Evolutionary conservation across 768 basidiomycete species (phyloP), one percentile per base, ranked within the genome.

Genomic region (Hemileccinum rubropunctum): DNA sequence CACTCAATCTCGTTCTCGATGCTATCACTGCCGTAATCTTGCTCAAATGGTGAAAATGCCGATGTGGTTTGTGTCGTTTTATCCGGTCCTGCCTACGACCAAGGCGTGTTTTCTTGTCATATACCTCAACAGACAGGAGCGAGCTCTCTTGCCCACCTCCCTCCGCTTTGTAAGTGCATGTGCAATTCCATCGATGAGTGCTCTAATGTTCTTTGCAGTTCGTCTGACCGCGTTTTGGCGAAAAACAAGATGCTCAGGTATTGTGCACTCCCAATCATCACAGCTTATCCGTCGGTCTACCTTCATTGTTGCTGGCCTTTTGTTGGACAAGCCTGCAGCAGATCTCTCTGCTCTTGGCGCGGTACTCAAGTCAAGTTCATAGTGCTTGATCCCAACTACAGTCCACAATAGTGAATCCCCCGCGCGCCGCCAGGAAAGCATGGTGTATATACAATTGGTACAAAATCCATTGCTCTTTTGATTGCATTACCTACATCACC

Each of bases 201-300:
- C 28, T 20, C 39, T 49, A 41, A 52, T 36, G 15, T 47, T 30
- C 10, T 28, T n/a, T 1, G 2, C 53, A 90, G 88, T 88, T 32
- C 84, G 88, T n/a, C 88, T 88, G 0, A 86, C 81, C 7, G 86
- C 88, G 0, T 89, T 91, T 64, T 91, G 88, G 88, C 76, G 86
- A 28, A 83, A 81, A 55, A 88, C 84, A 2, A 76, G 70, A 27
- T 79, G 83, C 12, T 87, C 86, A 17, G 88, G 86, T 14, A 85
- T 90, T 1, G 76, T 84, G 0, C 89, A 87, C 62, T 86, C 88
- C 6, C 88, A 87, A 0, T 78, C 86, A 0, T 80, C 80, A 1
- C 82, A 87, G 62, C 79, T 87, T 50, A 76, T 90, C 41, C 85
- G 89, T 34, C 81, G 88, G 6, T 83, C 86, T 5, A 88, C 88